Conservation (phyloP, 2,329 filamentous ascomycete species). For the Leptodontidium sp. region DNA sequence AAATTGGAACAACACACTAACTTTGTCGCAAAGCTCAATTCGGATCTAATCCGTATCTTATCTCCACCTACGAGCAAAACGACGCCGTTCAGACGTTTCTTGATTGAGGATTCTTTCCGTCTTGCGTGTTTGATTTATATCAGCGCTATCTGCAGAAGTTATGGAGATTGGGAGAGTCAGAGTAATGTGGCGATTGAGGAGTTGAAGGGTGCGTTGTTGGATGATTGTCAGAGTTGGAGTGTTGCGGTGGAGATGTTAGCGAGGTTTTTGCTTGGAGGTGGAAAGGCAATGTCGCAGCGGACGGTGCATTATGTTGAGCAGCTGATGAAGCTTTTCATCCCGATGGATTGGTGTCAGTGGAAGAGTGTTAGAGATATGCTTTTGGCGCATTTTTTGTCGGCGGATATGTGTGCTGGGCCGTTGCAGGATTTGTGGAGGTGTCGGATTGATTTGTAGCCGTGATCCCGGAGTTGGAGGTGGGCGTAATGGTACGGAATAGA, state of each 20-base stretch:
- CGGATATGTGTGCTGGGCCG: slow-evolving; percentile 13
- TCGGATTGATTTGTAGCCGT: slow-evolving; percentile 7
- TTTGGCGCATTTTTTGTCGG: slow-evolving; percentile 8
- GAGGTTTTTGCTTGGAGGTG: background rate
- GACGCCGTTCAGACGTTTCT: slow-evolving; percentile 14
- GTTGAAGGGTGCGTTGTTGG: background rate
- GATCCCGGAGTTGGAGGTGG: too few relatives aligned
- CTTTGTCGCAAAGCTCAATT: slow-evolving; percentile 5
- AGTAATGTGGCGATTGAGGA: background rate
- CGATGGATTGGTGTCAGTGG: slow-evolving; percentile 16
- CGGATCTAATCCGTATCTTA: background rate
- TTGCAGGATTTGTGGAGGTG: slow-evolving; percentile 22
- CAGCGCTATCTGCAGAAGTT: slow-evolving; percentile 10
- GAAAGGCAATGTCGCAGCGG: slow-evolving; percentile 1
- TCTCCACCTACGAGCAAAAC: slow-evolving; percentile 1
- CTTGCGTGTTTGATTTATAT: slow-evolving; percentile 21
- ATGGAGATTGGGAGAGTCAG: slow-evolving; percentile 1
- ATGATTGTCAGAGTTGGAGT: slow-evolving; percentile 1
- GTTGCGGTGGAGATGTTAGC: background rate
- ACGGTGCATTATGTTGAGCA: slow-evolving; percentile 11
- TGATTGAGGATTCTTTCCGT: slow-evolving; percentile 23
- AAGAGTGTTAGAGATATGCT: slow-evolving; percentile 4
- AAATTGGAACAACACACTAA: slow-evolving; percentile 1
- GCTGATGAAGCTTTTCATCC: slow-evolving; percentile 19
- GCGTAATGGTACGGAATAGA: too few relatives aligned